phyloP scores from a whole-genome alignment of 2,329 filamentous ascomycete species.

The Fusarium goolgardi region DNA sequence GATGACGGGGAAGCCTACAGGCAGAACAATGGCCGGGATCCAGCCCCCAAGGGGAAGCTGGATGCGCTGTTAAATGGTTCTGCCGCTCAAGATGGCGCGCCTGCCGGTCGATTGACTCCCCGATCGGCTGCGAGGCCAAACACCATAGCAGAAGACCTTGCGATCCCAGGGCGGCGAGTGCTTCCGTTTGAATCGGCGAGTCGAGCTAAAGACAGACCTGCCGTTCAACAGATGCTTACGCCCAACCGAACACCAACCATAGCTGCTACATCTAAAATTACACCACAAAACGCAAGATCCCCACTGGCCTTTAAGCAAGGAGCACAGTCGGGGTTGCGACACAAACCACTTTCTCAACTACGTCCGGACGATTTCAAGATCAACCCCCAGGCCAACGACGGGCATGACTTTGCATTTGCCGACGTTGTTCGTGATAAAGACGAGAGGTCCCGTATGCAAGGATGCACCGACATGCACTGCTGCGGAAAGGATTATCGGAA shows the following conservation, averaged over 20 bases:
- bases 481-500: slow-evolving; percentile 78
- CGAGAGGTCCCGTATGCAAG: slow-evolving; percentile 75
- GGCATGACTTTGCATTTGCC: slow-evolving; percentile 76
- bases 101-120: slow-evolving; percentile 45
- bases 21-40: slow-evolving; percentile 18
- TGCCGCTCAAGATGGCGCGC: slow-evolving; percentile 38
- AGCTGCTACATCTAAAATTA: slow-evolving; percentile 22
- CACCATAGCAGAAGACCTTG: slow-evolving; percentile 40
- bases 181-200: slow-evolving; percentile 52
- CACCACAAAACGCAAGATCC: slow-evolving; percentile 28
- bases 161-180: slow-evolving; percentile 56
- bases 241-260: slow-evolving; percentile 9
- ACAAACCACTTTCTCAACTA: slow-evolving; percentile 67
- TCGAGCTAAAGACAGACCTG: slow-evolving; percentile 23
- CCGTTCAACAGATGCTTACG: slow-evolving; percentile 23
- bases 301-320: slow-evolving; percentile 43
- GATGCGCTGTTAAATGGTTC: slow-evolving; percentile 51
- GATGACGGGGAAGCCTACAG: slow-evolving; percentile 60
- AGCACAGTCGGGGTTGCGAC: slow-evolving; percentile 60
- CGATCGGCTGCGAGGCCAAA: slow-evolving; percentile 37
- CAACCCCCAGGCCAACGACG: slow-evolving; percentile 78
- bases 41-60: slow-evolving; percentile 48
- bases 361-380: slow-evolving; percentile 81
- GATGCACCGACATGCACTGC: slow-evolving; percentile 80
- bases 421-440: slow-evolving; percentile 79